phyloP scores from a whole-genome alignment of 2,329 filamentous ascomycete genomes.

The Ophiostoma montium region DNA sequence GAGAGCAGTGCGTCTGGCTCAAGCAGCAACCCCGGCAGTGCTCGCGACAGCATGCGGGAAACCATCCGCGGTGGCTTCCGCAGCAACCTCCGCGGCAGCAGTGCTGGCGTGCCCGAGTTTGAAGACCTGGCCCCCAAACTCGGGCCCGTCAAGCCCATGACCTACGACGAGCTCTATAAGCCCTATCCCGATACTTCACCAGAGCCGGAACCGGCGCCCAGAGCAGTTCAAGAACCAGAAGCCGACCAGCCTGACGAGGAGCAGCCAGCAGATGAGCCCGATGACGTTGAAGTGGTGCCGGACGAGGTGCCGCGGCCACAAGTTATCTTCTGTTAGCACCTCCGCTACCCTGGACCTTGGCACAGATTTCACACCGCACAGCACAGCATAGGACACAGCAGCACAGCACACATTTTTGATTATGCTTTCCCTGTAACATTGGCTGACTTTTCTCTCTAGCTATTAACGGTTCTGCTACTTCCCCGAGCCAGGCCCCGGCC shows the following conservation, averaged over 20 bases:
- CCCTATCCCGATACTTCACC: not conserved
- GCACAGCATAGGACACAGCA: not conserved
- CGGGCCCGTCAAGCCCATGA: slow-evolving; percentile 27
- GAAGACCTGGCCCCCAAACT: slow-evolving; percentile 31
- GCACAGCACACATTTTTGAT: not conserved
- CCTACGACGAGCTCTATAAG: slow-evolving; percentile 33
- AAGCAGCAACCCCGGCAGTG: not conserved
- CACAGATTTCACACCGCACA: not conserved
- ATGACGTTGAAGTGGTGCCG: not conserved
- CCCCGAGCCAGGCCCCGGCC: slow-evolving; percentile 27
- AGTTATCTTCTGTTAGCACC: slow-evolving; percentile 3
- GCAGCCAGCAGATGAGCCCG: not conserved
- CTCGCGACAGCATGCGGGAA: not conserved
- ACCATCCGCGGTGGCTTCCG: not conserved
- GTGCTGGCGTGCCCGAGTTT: slow-evolving; percentile 37
- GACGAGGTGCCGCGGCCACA: not conserved
- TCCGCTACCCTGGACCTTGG: not conserved
- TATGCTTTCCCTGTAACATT: not conserved
- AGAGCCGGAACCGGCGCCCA: not conserved
- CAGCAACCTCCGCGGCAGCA: slow-evolving; percentile 14
- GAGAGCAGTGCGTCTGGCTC: not conserved
- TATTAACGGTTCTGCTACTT: slow-evolving; percentile 24
- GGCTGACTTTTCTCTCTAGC: slow-evolving; percentile 27
- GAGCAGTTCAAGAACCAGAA: not conserved
- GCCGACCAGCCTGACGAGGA: not conserved